Percentiles rank a stretch among this genome's conserved stretches.
Evolutionary conservation across 1,284 basidiomycete genomes (phyloP).

Genomic region (Tremellales sp.): DNA sequence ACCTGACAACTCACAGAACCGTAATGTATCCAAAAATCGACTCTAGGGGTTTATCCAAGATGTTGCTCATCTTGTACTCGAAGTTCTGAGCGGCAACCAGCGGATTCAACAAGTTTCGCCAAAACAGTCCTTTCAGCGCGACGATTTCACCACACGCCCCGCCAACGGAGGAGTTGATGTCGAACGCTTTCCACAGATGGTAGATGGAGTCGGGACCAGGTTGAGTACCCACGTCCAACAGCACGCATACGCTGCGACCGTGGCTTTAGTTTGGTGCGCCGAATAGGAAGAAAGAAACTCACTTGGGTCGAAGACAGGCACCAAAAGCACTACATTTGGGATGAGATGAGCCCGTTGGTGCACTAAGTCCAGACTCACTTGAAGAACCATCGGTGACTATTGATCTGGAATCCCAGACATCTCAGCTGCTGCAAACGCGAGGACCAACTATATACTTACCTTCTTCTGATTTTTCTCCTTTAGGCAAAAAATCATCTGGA

Average conservation of each 20-base stretch:
- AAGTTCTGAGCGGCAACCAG: conserved; percentile 54
- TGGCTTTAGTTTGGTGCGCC: conserved; percentile 8
- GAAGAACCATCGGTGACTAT: conserved; percentile 92
- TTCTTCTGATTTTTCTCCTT: conserved; percentile 56
- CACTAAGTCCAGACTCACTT: conserved; percentile 49
- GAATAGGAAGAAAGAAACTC: conserved; percentile 8
- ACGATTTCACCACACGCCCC: conserved; percentile 98
- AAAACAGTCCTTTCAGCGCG: conserved; percentile 80
- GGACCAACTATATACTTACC: conserved; percentile 14
- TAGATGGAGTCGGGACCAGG: conserved; percentile 87
- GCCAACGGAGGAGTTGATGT: conserved; percentile 91
- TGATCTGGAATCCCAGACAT: conserved; percentile 60
- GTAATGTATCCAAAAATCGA: conserved; percentile 85
- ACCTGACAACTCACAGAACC: conserved; percentile 54
- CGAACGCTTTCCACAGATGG: conserved; percentile 95
- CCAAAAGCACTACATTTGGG: conserved; percentile 31
- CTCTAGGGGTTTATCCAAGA: conserved; percentile 80
- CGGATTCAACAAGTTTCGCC: conserved; percentile 73
- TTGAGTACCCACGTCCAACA: conserved; percentile 92
- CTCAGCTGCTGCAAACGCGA: background rate
- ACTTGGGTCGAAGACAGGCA: conserved; percentile 40
- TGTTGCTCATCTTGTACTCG: conserved; percentile 96
- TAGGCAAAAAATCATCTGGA: conserved; percentile 90
- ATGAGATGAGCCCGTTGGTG: conserved; percentile 12
- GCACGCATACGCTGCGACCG: conserved; percentile 83